Conservation (phyloP, 257 asterid genomes). For the Coffea canephora region DNA sequence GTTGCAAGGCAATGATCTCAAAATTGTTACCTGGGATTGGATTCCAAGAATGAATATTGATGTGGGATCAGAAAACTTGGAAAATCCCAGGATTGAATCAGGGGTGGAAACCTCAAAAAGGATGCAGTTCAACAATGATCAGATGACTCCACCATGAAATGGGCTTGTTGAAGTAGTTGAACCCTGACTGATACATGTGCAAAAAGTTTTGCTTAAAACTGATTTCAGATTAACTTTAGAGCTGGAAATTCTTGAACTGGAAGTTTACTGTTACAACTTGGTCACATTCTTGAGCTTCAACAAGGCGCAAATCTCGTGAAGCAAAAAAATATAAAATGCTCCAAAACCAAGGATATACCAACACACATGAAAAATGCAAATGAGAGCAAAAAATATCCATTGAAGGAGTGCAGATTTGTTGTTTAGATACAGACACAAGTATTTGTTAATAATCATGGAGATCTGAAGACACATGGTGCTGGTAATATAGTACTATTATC, state of each 20-base stretch:
- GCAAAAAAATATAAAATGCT: constrained; percentile 7
- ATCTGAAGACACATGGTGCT: constrained; percentile 9
- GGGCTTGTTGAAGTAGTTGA: not conserved
- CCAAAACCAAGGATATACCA: constrained; percentile 8
- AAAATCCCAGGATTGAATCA: constrained; percentile 6
- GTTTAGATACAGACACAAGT: not conserved
- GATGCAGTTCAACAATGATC: not conserved
- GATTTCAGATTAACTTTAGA: constrained; percentile 24
- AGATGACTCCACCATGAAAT: not conserved
- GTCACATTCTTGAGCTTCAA: constrained; percentile 13
- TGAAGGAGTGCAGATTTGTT: constrained; percentile 2
- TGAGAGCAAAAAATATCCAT: not conserved
- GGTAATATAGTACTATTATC: not conserved
- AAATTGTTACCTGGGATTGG: constrained; percentile 1
- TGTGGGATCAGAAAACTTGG: constrained; percentile 6
- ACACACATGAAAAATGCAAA: constrained; percentile 6
- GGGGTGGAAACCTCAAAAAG: not conserved
- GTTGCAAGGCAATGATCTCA: not conserved
- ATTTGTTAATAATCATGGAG: not conserved
- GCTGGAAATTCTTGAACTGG: constrained; percentile 30
- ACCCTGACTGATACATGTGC: not conserved
- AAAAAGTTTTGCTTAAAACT: constrained; percentile 25
- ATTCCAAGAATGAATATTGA: constrained; percentile 1
- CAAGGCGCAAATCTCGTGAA: constrained; percentile 25
- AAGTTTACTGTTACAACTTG: constrained; percentile 16